Evolutionary conservation across 2,329 filamentous ascomycete species (phyloP).

Genomic region (Mycosphaerelloides madeirae): DNA sequence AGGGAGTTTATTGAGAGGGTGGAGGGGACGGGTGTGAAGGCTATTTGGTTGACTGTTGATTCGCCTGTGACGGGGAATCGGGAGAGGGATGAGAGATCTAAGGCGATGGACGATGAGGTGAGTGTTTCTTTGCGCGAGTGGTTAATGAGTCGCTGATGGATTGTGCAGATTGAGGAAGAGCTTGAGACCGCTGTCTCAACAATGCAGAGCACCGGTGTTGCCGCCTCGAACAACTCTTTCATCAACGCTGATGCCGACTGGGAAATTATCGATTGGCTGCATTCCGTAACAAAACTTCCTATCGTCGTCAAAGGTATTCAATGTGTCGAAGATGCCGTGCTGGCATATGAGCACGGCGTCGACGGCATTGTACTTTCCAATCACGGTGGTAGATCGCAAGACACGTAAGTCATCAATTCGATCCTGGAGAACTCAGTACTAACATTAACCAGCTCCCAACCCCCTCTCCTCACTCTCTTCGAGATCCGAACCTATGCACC

Average conservation of each 20-base stretch:
- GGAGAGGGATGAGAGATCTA: conserved; percentile 41
- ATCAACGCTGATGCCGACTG: conserved; percentile 25
- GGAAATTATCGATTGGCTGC: conserved; percentile 21
- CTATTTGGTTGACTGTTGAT: conserved; percentile 56
- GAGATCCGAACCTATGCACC: conserved; percentile 59
- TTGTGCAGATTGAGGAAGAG: conserved; percentile 17
- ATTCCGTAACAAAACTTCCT: conserved; percentile 30
- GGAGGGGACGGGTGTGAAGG: conserved; percentile 45
- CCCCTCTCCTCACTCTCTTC: conserved; percentile 56
- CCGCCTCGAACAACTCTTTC: conserved; percentile 22
- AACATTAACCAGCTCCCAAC: conserved; percentile 31
- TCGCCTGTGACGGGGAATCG: conserved; percentile 54
- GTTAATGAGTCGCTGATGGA: conserved; percentile 1
- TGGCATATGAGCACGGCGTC: conserved; percentile 39
- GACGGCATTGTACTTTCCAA: conserved; percentile 43
- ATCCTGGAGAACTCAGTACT: not conserved
- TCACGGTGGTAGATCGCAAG: conserved; percentile 49
- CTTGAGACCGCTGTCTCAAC: conserved; percentile 20
- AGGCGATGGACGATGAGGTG: conserved; percentile 28
- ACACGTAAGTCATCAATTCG: conserved; percentile 27
- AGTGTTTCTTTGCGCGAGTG: not conserved
- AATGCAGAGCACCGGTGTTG: conserved; percentile 18
- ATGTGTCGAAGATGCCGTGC: conserved; percentile 36
- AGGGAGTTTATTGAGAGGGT: conserved; percentile 47
- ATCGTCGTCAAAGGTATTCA: conserved; percentile 37